Evolutionary conservation across 345 rosid genomes (phyloP).

Genomic region (Draba incana): DNA sequence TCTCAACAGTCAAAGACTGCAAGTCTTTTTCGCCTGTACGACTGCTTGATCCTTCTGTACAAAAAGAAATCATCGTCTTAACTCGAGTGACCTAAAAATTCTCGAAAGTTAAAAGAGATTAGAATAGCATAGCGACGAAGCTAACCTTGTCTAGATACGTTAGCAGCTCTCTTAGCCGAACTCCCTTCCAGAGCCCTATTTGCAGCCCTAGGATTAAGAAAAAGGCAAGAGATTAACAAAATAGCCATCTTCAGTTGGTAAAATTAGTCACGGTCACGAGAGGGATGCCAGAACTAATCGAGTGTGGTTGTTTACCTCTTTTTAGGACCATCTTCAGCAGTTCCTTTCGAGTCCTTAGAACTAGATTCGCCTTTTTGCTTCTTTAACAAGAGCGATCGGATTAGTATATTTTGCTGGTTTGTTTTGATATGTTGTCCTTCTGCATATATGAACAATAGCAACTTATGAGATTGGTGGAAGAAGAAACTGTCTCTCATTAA

Average conservation of each 20-base stretch:
- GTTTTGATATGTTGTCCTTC: slow-evolving; percentile 83
- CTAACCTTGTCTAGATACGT: slow-evolving; percentile 60
- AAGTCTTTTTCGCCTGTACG: slow-evolving; percentile 61
- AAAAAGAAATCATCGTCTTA: not conserved
- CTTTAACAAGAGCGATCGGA: slow-evolving; percentile 79
- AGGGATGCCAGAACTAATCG: not conserved
- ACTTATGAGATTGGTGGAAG: slow-evolving; percentile 3
- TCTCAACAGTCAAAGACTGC: slow-evolving; percentile 79
- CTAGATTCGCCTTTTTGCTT: slow-evolving; percentile 68
- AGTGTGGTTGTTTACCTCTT: slow-evolving; percentile 57
- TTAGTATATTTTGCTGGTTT: slow-evolving; percentile 85
- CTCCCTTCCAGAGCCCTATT: slow-evolving; percentile 65
- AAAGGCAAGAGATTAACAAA: slow-evolving; percentile 5
- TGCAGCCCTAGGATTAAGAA: slow-evolving; percentile 53
- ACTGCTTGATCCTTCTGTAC: slow-evolving; percentile 68
- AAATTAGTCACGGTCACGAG: not conserved
- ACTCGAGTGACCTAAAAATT: not conserved
- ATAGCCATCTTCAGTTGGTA: not conserved
- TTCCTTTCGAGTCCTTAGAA: slow-evolving; percentile 61
- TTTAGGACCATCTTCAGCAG: slow-evolving; percentile 62
- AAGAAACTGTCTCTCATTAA: slow-evolving; percentile 1
- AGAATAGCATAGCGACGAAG: not conserved
- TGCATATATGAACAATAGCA: slow-evolving; percentile 37
- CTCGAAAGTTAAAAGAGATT: not conserved
- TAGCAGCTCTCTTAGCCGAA: slow-evolving; percentile 66